Evolutionary conservation across 768 basidiomycete species (phyloP).

Genomic region (Basidioascus undulatus): DNA sequence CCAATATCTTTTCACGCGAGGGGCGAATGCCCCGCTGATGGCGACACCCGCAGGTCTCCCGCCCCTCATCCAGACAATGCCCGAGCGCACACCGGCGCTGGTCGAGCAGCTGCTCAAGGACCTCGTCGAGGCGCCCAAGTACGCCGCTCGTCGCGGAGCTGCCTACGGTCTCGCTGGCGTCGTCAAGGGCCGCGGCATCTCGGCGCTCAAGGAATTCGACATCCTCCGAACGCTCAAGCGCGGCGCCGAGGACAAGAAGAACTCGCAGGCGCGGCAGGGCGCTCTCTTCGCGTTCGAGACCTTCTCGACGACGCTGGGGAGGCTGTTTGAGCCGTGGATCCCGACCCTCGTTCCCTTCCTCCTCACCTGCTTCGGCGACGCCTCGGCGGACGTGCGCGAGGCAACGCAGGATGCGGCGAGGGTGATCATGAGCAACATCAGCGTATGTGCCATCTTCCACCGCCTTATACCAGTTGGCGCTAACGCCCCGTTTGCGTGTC

Average conservation of each 20-base stretch:
- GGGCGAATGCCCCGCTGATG: too few relatives aligned
- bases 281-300: conserved; percentile 90
- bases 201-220: conserved; percentile 59
- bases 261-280: conserved; percentile 66
- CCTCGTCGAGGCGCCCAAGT: conserved; percentile 54
- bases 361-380: conserved; percentile 64
- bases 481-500: too few relatives aligned
- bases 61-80: conserved; percentile 52
- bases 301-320: conserved; percentile 57
- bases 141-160: conserved; percentile 83
- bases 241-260: conserved; percentile 72
- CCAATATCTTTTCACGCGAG: too few relatives aligned
- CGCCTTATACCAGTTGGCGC: too few relatives aligned
- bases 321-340: conserved; percentile 83
- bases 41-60: too few relatives aligned
- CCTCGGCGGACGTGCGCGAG: conserved; percentile 65
- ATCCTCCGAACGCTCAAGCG: conserved; percentile 45
- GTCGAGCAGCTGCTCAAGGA: conserved; percentile 54
- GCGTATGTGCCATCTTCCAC: conserved; percentile 29
- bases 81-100: conserved; percentile 34
- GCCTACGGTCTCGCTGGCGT: conserved; percentile 88
- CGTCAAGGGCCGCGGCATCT: conserved; percentile 70
- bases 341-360: conserved; percentile 60
- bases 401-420: conserved; percentile 76
- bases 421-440: conserved; percentile 77